Evolutionary conservation across 164 flowering plant genomes (phyloP).

Genomic region (Aristolochia contorta): DNA sequence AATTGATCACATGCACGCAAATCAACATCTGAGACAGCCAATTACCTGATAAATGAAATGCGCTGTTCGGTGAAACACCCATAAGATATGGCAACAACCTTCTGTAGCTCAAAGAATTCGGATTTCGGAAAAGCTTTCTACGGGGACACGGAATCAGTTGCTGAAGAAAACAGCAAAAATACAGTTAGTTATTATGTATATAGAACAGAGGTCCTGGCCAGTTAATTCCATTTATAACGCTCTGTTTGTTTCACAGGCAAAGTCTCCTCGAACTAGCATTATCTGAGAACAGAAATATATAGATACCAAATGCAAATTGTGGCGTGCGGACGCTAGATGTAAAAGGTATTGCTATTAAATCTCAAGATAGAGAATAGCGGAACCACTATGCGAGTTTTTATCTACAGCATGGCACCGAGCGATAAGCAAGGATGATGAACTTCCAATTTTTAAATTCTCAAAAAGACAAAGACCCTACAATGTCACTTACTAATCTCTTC

Average conservation of each 20-base stretch:
- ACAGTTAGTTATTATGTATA: neutral
- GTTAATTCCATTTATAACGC: no score
- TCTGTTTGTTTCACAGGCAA: neutral
- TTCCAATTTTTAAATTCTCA: no score
- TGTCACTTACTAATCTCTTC: no score
- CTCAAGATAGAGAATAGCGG: no score
- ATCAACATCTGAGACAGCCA: neutral
- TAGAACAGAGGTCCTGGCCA: no score
- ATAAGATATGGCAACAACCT: slow-evolving; percentile 56
- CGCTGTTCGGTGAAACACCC: slow-evolving; percentile 26
- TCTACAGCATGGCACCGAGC: neutral
- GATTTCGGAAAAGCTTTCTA: slow-evolving; percentile 27
- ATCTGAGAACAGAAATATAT: no score
- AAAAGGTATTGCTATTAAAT: neutral
- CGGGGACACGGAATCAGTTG: slow-evolving; percentile 13
- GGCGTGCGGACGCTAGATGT: no score
- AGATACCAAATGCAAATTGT: neutral
- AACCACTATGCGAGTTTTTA: neutral
- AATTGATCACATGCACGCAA: neutral
- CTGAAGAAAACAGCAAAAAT: slow-evolving; percentile 1
- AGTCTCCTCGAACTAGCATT: neutral
- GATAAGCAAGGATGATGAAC: no score
- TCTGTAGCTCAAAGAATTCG: slow-evolving; percentile 41
- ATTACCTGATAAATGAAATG: slow-evolving; percentile 19
- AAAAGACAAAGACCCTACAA: no score